A percentile compares a stretch with the other conserved stretches of the same genome.
phyloP scores from a whole-genome alignment of 1,284 basidiomycete species.

The Malassezia nana region DNA sequence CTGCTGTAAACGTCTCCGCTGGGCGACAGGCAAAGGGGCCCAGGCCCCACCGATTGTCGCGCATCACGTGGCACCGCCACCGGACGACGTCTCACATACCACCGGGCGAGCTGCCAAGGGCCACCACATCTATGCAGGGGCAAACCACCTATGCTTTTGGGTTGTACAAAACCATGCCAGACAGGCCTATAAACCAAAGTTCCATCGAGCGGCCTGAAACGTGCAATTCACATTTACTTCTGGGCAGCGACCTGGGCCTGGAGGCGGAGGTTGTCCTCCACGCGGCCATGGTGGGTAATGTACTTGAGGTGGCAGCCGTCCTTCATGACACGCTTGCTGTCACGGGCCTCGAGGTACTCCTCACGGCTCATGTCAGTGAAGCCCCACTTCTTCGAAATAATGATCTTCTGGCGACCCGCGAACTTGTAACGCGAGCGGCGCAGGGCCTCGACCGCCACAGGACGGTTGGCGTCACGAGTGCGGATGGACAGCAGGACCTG shows the following conservation, averaged over 20 bases:
- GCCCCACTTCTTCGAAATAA: conserved; percentile 61
- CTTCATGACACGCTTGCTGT: conserved; percentile 54
- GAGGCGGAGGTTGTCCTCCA: conserved; percentile 44
- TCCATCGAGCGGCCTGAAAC: neutral
- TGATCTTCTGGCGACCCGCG: conserved; percentile 98
- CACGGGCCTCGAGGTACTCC: conserved; percentile 79
- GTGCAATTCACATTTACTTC: conserved; percentile 29
- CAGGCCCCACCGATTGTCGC: neutral
- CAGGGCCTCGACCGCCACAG: conserved; percentile 89
- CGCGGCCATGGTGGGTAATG: conserved; percentile 44
- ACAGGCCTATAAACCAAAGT: neutral
- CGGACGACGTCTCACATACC: no score
- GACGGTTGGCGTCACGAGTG: conserved; percentile 75
- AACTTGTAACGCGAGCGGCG: conserved; percentile 84
- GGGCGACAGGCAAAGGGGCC: neutral
- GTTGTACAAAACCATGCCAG: conserved; percentile 1
- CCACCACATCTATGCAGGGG: neutral
- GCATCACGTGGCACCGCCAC: neutral
- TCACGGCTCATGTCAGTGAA: conserved; percentile 90
- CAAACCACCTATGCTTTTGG: neutral
- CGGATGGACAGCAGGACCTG: conserved; percentile 94
- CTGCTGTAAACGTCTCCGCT: neutral
- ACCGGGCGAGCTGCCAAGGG: no score
- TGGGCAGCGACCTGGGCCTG: conserved; percentile 43
- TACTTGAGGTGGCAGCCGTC: conserved; percentile 47